Conservation (phyloP, 352 stramenopile genomes). For the Phytopythium litorale region DNA sequence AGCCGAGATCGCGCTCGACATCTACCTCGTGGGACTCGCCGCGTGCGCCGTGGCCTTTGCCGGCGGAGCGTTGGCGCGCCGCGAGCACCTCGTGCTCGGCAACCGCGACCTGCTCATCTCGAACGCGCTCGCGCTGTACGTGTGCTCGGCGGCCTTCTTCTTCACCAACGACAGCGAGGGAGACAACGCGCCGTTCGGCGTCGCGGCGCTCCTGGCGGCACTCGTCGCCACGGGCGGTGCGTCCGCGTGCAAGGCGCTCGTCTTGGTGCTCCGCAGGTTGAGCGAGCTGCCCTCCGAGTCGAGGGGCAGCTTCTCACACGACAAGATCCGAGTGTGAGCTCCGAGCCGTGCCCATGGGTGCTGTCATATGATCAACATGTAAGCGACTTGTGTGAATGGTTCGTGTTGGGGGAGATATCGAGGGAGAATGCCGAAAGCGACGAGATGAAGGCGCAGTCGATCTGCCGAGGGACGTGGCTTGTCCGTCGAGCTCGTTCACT, state of each 20-base stretch:
- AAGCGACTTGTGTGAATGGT: neutral
- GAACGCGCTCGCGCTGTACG: constrained; percentile 4
- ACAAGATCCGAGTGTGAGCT: constrained; percentile 4
- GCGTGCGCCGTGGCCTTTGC: constrained; percentile 3
- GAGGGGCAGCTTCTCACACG: constrained; percentile 4
- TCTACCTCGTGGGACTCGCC: constrained; percentile 2
- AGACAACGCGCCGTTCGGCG: neutral
- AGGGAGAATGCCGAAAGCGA: neutral
- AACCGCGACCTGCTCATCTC: constrained; percentile 7
- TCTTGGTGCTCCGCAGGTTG: neutral
- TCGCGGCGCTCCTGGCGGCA: neutral
- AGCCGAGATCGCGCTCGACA: constrained; percentile 1
- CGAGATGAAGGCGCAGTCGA: neutral
- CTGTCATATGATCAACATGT: neutral
- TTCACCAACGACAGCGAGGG: constrained; percentile 4
- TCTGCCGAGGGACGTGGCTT: neutral
- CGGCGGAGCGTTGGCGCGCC: neutral
- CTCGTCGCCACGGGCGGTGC: neutral
- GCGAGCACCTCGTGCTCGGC: constrained; percentile 2
- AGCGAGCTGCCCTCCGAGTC: constrained; percentile 1
- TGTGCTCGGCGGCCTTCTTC: constrained; percentile 7
- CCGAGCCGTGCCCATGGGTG: no score
- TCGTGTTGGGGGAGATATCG: neutral
- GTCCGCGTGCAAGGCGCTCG: constrained; percentile 1
- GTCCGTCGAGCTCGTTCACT: constrained; percentile 17